Conservation (phyloP, 2,329 filamentous ascomycete genomes). For the Penicillium corylophilum region DNA sequence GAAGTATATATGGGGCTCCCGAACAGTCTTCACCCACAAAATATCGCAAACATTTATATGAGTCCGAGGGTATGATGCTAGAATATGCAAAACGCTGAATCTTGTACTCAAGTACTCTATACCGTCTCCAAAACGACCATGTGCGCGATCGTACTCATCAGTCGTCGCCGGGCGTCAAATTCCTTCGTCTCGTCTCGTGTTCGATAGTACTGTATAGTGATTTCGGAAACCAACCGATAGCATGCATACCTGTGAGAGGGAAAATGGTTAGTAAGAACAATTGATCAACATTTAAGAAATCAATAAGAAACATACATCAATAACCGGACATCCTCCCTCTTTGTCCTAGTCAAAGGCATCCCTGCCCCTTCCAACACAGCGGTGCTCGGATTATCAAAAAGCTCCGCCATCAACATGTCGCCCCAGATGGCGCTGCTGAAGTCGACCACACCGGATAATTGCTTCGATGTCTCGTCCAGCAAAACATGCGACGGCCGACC, state of each 20-base stretch:
- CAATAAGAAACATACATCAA: conserved; percentile 31
- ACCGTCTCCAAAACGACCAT: conserved; percentile 25
- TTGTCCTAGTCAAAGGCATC: conserved; percentile 20
- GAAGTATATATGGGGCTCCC: conserved; percentile 3
- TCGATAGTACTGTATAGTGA: conserved; percentile 43
- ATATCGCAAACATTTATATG: conserved; percentile 1
- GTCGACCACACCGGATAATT: conserved; percentile 53
- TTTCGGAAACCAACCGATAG: conserved; percentile 37
- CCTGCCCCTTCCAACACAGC: conserved; percentile 40
- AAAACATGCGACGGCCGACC: conserved; percentile 52
- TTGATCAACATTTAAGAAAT: background rate
- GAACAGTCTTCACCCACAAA: background rate
- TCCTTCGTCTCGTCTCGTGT: conserved; percentile 36
- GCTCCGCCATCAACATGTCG: conserved; percentile 55
- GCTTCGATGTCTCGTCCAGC: conserved; percentile 49
- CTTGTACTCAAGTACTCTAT: conserved; percentile 5
- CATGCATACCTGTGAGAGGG: conserved; percentile 36
- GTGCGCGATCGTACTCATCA: conserved; percentile 32
- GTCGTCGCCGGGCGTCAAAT: conserved; percentile 36
- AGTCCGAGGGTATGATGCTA: conserved; percentile 1
- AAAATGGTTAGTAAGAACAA: background rate
- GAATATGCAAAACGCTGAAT: background rate
- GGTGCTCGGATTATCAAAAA: conserved; percentile 43
- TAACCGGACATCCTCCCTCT: conserved; percentile 30
- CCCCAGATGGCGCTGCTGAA: conserved; percentile 58